A percentile compares a stretch with the other conserved stretches of the same genome.
phyloP scores from a whole-genome alignment of 371 early-diverging fungal species.

The Dinochytrium kinnereticum region DNA sequence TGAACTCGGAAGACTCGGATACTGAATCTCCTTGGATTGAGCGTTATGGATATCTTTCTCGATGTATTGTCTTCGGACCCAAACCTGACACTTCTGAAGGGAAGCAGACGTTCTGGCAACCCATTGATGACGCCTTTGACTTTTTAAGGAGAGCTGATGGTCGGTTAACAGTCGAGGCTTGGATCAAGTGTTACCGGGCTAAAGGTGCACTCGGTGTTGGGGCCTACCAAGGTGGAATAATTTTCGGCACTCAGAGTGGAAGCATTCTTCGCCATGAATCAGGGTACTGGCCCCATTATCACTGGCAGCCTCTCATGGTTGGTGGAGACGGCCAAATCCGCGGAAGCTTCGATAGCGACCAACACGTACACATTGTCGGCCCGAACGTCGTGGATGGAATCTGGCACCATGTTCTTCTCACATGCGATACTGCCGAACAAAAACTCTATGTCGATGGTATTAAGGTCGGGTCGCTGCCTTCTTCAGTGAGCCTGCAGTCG shows the following conservation, averaged over 20 bases:
- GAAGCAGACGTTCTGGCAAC: background rate
- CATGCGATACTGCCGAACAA: background rate
- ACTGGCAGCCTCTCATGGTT: constrained; percentile 10
- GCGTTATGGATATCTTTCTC: constrained; percentile 1
- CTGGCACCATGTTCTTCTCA: background rate
- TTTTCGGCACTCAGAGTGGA: constrained; percentile 8
- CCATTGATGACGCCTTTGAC: background rate
- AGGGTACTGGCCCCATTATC: constrained; percentile 6
- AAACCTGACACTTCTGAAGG: background rate
- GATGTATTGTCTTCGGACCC: background rate
- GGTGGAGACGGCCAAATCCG: background rate
- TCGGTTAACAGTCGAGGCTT: background rate
- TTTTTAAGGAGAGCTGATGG: background rate
- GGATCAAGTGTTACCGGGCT: background rate
- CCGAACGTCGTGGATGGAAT: background rate
- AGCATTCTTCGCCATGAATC: background rate
- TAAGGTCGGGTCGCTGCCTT: background rate
- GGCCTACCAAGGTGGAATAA: background rate
- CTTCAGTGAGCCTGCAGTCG: background rate
- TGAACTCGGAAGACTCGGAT: background rate
- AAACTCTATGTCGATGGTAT: constrained; percentile 2
- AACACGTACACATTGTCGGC: background rate
- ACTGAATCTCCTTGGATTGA: background rate
- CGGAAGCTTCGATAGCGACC: background rate
- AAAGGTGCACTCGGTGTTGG: background rate